Conservation (phyloP, 2,329 filamentous ascomycete species). For the Ceratocystis variospora region DNA sequence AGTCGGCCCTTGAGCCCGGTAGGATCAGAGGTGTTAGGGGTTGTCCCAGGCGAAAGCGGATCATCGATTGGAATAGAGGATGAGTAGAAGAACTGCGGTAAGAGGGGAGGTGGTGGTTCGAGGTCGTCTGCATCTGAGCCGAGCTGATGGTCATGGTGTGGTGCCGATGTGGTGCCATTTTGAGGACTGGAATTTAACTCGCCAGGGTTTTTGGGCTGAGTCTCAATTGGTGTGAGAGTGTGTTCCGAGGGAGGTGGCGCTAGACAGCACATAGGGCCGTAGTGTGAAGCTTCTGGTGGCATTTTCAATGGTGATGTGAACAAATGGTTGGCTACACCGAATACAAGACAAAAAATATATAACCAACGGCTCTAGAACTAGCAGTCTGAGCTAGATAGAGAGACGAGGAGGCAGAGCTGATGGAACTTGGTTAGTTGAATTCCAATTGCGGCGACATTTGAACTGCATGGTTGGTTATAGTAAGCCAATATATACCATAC, state of each 20-base stretch:
- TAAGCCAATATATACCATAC: no score
- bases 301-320: neutral
- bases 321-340: neutral
- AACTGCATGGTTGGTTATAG: no score
- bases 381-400: no score
- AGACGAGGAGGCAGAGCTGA: no score
- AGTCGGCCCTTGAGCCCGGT: constrained; percentile 43
- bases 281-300: constrained; percentile 3
- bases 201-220: neutral
- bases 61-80: constrained; percentile 77
- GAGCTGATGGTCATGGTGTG: neutral
- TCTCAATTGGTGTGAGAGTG: neutral
- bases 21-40: constrained; percentile 34
- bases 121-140: constrained; percentile 30
- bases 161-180: neutral
- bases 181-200: neutral
- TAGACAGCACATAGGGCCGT: constrained; percentile 43
- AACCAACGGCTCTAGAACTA: neutral
- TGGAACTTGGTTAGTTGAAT: no score
- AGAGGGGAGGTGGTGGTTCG: constrained; percentile 41
- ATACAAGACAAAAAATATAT: neutral
- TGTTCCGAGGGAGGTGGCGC: constrained; percentile 26
- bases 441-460: no score
- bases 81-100: constrained; percentile 72
- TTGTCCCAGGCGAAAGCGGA: constrained; percentile 54